These are phyloP conservation scores for Penicillium crystallinum DNA, from an alignment of 495 filamentous ascomycete species.

Conservation along the genomic window DNA sequence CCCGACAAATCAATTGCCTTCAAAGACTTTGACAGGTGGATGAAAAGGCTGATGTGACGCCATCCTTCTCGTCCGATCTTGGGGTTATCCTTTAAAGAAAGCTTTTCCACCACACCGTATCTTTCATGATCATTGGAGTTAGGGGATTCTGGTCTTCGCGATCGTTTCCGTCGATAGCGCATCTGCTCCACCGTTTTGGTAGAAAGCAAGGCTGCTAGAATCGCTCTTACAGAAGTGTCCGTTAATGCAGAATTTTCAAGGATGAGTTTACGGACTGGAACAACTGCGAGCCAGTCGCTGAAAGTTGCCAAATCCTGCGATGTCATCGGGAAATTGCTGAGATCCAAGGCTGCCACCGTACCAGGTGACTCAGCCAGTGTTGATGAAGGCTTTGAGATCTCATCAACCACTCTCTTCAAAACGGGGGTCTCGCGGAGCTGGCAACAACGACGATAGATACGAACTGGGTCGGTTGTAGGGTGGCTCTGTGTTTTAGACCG, in stretches of 20 bases:
- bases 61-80: conserved; percentile 84
- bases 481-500: conserved; percentile 54
- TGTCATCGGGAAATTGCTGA: conserved; percentile 78
- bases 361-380: conserved; percentile 57
- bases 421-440: conserved; percentile 88
- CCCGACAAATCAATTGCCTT: conserved; percentile 83
- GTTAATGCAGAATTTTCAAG: conserved; percentile 82
- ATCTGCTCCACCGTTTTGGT: conserved; percentile 61
- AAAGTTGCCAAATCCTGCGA: conserved; percentile 78
- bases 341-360: conserved; percentile 72
- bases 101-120: conserved; percentile 73
- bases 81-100: conserved; percentile 83
- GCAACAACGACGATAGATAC: conserved; percentile 93
- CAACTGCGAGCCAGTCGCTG: conserved; percentile 89
- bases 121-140: conserved; percentile 33
- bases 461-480: conserved; percentile 84
- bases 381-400: conserved; percentile 66
- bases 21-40: conserved; percentile 81
- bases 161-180: conserved; percentile 40
- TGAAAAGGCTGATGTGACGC: conserved; percentile 84
- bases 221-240: conserved; percentile 77
- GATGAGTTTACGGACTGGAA: conserved; percentile 78
- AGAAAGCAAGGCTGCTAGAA: conserved; percentile 81
- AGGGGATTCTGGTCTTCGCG: conserved; percentile 19
- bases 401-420: conserved; percentile 79